A percentile compares a stretch with the other conserved stretches of the same genome.
Evolutionary conservation across 2,329 filamentous ascomycete genomes (phyloP).

Genomic region (Verticillium klebahnii): DNA sequence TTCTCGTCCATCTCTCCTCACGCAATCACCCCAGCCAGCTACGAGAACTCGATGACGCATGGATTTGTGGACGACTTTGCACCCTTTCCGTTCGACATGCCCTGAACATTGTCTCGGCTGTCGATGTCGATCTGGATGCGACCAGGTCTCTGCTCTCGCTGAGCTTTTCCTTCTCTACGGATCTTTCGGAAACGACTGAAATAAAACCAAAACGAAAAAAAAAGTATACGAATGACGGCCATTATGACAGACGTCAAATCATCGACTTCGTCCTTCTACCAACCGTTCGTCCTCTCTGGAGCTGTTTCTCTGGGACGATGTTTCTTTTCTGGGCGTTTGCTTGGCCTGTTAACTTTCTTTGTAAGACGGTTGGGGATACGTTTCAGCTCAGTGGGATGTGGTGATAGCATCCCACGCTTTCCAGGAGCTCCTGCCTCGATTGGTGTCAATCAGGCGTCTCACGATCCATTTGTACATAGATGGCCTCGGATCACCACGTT

Average conservation of each 20-base stretch:
- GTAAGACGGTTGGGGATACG: conserved; percentile 1
- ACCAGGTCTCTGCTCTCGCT: no score
- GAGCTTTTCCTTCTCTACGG: no score
- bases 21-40: conserved; percentile 9
- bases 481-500: background rate
- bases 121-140: background rate
- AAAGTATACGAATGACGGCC: background rate
- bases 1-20: conserved; percentile 11
- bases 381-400: conserved; percentile 2
- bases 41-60: conserved; percentile 4
- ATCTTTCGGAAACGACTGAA: background rate
- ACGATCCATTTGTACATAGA: background rate
- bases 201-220: background rate
- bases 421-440: background rate
- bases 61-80: conserved; percentile 7
- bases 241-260: background rate
- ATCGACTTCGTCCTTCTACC: background rate
- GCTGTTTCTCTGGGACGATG: background rate
- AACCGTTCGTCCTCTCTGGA: background rate
- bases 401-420: conserved; percentile 1
- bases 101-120: background rate
- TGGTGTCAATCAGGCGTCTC: background rate
- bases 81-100: conserved; percentile 3
- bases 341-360: background rate
- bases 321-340: background rate